Evolutionary conservation across 306 rosid genomes (phyloP).

Genomic region (Parietaria judaica): DNA sequence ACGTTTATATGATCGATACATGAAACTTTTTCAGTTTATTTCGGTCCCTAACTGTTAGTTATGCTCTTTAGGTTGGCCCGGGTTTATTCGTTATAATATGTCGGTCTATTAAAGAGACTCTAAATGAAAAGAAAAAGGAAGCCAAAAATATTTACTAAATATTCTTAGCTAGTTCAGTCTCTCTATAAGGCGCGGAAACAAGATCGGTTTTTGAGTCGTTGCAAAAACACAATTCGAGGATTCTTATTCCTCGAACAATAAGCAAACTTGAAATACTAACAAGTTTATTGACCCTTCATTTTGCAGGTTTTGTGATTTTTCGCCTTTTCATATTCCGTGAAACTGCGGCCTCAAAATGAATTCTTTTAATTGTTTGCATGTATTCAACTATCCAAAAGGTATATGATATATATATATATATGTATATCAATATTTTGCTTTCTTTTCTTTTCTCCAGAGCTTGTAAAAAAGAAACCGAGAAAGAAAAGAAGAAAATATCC

Average conservation of each 20-base stretch:
- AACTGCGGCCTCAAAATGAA: slow-evolving; percentile 34
- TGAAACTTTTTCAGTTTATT: too few relatives aligned
- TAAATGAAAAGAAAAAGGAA: too few relatives aligned
- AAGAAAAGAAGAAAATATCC: slow-evolving; percentile 27
- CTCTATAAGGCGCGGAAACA: too few relatives aligned
- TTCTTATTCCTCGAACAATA: slow-evolving; percentile 9
- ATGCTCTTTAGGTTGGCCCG: too few relatives aligned
- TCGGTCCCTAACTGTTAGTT: too few relatives aligned
- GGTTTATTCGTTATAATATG: too few relatives aligned
- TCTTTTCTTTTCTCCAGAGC: slow-evolving; percentile 35
- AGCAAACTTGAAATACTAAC: not conserved
- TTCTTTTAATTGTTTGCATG: slow-evolving; percentile 83
- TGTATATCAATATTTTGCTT: not conserved
- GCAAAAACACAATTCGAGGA: too few relatives aligned
- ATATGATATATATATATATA: slow-evolving; percentile 26
- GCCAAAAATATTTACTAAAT: too few relatives aligned
- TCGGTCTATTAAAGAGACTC: too few relatives aligned
- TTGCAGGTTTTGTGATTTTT: slow-evolving; percentile 45
- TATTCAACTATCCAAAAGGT: slow-evolving; percentile 63
- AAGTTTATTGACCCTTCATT: not conserved
- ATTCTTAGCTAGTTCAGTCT: too few relatives aligned
- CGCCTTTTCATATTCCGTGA: slow-evolving; percentile 29
- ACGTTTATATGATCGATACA: not conserved
- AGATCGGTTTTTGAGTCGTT: too few relatives aligned
- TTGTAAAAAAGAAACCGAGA: slow-evolving; percentile 46